Percentiles rank a stretch among this genome's conserved stretches.
These are phyloP conservation scores for Aspergillus sparsus DNA, from an alignment of 495 filamentous ascomycete species.

Conservation along the genomic window DNA sequence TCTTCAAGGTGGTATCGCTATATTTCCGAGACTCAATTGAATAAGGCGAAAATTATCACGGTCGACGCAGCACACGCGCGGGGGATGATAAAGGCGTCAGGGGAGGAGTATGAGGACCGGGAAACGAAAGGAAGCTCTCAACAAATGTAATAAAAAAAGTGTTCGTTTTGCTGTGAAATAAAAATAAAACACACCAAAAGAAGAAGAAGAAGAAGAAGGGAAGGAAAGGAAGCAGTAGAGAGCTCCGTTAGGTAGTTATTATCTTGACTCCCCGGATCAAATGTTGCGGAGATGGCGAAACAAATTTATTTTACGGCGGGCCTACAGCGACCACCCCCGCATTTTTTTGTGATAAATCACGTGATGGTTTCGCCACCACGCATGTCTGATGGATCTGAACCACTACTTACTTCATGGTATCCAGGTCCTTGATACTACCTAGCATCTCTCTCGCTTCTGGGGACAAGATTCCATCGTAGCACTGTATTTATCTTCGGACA, in stretches of 20 bases:
- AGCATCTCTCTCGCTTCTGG: too few relatives aligned
- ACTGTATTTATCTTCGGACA: too few relatives aligned
- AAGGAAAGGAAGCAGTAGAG: neutral
- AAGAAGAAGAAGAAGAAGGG: neutral
- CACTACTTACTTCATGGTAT: too few relatives aligned
- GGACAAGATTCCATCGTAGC: too few relatives aligned
- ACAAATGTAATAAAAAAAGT: too few relatives aligned
- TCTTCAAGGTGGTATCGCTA: constrained; percentile 21
- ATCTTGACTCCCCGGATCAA: constrained; percentile 8
- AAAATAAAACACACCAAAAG: neutral
- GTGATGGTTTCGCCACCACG: neutral
- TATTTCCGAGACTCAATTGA: neutral
- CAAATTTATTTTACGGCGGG: constrained; percentile 15
- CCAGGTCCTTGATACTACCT: too few relatives aligned
- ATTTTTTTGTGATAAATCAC: neutral
- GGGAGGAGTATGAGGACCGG: too few relatives aligned
- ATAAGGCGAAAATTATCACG: neutral
- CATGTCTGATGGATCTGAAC: too few relatives aligned
- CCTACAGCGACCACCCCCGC: constrained; percentile 3
- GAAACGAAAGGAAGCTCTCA: too few relatives aligned
- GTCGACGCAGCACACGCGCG: too few relatives aligned
- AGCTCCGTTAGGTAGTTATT: neutral
- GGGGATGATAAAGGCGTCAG: too few relatives aligned
- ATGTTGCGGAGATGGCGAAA: constrained; percentile 14
- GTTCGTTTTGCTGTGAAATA: too few relatives aligned